Evolutionary conservation across 1,284 basidiomycete species (phyloP), one percentile per base, ranked within the genome.

Genomic region (Marasmius tenuissimus): DNA sequence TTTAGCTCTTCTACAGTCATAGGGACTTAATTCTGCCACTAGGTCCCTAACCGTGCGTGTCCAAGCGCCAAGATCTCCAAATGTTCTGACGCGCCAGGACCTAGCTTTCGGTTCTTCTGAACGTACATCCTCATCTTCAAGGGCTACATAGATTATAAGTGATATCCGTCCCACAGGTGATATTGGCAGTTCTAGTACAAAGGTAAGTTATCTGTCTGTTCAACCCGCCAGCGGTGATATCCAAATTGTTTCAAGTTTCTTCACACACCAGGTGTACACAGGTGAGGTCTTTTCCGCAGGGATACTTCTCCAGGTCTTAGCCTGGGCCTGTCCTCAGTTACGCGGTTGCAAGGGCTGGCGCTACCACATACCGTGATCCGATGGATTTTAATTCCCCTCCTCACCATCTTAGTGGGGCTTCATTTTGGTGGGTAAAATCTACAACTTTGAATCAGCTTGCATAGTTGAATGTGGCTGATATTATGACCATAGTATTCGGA

Each of bases 171-270:
- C 39, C 14, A 0, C 48, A 75, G 72, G 61, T 74, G 34, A 55
- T 74, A n/a, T 73, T 78, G 14, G 75, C 75, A 16, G 73, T 75
- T 20, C 63, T 76, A 10, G 76, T 76, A 0, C 77, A 79, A 69
- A 67, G 64, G 78, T 79, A 61, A n/a, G 69, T 53, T 33, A n/a
- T 7, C 27, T 40, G 9, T 8, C n/a, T 49, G 47, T 14, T 37
- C 35, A 20, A n/a, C 12, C 3, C 42, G 2, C 4, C 16, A 40
- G 50, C n/a, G 37, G 47, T 37, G 35, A 39, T 37, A 10, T 50
- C 34, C 56, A 48, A 27, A 10, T 22, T 12, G 18, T 20, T 48
- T 54, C 12, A 35, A 79, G 77, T 35, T 79, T 74, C 65, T 80
- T 79, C 59, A 70, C 75, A 6, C 50, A 69, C 42, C 75, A 73